Conservation (phyloP, 768 basidiomycete species). For the Paxillus rubicundulus region DNA sequence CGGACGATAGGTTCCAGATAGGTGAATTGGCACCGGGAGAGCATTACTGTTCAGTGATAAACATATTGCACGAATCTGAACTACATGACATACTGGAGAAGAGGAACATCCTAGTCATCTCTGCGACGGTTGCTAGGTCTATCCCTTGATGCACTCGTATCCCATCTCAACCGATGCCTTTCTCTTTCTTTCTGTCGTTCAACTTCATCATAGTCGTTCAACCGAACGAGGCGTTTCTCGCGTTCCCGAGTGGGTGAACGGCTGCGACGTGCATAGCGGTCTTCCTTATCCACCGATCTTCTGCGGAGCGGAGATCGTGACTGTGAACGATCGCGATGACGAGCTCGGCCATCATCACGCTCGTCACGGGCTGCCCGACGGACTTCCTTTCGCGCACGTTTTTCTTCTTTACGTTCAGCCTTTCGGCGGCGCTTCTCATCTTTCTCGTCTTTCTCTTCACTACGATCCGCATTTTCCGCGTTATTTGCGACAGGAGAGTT, state of each 20-base stretch:
- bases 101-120: constrained; percentile 13
- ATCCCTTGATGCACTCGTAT: constrained; percentile 43
- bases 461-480: constrained; percentile 32
- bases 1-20: neutral
- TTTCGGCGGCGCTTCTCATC: constrained; percentile 53
- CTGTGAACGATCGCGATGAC: constrained; percentile 29
- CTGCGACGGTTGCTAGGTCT: constrained; percentile 20
- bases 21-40: constrained; percentile 2
- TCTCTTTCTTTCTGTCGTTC: constrained; percentile 35
- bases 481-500: constrained; percentile 15
- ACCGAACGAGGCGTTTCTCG: constrained; percentile 16
- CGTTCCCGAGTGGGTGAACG: constrained; percentile 26
- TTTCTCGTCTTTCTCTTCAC: constrained; percentile 49
- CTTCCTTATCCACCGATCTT: constrained; percentile 15
- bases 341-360: constrained; percentile 24
- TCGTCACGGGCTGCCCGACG: constrained; percentile 38
- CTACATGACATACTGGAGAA: constrained; percentile 5
- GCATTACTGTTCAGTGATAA: constrained; percentile 6
- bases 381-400: constrained; percentile 53
- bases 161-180: constrained; percentile 53
- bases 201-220: constrained; percentile 26
- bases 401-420: constrained; percentile 58
- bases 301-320: constrained; percentile 35
- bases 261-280: constrained; percentile 24
- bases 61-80: constrained; percentile 3